Base-by-base conservation (phyloP, 2,329 filamentous ascomycete genomes). In the Aspergillus persii region DNA sequence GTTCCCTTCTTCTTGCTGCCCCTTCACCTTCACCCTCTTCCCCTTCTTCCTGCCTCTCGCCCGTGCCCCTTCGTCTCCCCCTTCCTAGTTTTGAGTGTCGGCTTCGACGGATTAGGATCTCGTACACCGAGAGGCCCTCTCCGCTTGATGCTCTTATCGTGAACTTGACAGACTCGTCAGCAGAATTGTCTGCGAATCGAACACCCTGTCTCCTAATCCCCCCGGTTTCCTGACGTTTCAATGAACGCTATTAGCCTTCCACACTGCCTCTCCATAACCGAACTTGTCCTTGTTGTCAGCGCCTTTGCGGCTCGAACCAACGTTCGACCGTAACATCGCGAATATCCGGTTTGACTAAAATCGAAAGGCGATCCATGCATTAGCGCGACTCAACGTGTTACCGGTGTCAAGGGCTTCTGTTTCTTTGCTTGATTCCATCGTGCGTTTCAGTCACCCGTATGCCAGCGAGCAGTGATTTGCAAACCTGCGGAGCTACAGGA, bases 1-100 rank as follows among this genome's bases (percentile, higher is more conserved):
- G 50, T 51, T 56, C 61, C 54, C 41, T 54, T 59, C 41, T 54
- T 59, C 48, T 58, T 49, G 18, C 53, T 56, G 53, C 47, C 36
- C 30, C 46, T 30, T 48, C 41, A 23, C 18, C 15, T 23, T 23
- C 18, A 23, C 18, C 36, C 44, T 54, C 56, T 50, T 49, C 56
- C 53, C 49, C 39, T 39, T 63, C 47, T 48, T 56, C 41, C 23
- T 15, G 49, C 5, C 47, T 39, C 8, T 53, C 33, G 6, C 58
- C 49, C 26, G 29, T 51, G 26, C 8, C 56, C 44, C 8, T 33
- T 51, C 15, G 12, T 44, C 15, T 31, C 5, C 47, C 41, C 26
- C 53, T 23, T 48, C 33, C 29, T 33, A 3, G 18, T 23, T 47
- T 46, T 11, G 26, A 23, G 18, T 8, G 8, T 47, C 44, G 8